A percentile compares a stretch with the other conserved stretches of the same genome.
These are phyloP conservation scores for Alternaria arborescens DNA, from an alignment of 2,329 filamentous ascomycete genomes.

Conservation along the genomic window DNA sequence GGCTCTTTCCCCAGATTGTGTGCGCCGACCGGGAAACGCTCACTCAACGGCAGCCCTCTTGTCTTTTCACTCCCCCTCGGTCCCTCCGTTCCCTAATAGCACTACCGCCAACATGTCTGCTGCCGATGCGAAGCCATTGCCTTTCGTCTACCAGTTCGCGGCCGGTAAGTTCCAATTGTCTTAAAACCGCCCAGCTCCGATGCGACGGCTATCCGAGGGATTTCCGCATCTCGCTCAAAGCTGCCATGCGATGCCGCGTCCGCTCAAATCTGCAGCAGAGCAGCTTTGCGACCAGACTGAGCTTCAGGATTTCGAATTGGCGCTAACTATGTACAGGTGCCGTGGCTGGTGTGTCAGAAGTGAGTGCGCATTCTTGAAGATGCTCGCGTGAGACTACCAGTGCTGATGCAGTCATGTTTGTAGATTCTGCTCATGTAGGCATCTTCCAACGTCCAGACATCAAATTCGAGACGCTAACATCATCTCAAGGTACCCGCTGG, in stretches of 20 bases:
- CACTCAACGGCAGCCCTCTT: constrained; percentile 23
- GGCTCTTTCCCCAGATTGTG: constrained; percentile 41
- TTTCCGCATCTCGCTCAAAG: constrained; percentile 10
- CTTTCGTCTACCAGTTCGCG: constrained; percentile 94
- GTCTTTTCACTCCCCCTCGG: constrained; percentile 18
- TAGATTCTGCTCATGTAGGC: constrained; percentile 87
- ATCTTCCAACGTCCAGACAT: not conserved
- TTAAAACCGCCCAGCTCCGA: constrained; percentile 35
- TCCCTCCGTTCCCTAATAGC: constrained; percentile 14
- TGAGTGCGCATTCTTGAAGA: constrained; percentile 58
- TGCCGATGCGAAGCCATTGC: constrained; percentile 74
- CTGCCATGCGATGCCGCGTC: not conserved
- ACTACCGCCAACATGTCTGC: constrained; percentile 53
- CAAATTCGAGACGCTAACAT: constrained; percentile 1
- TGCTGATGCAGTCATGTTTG: constrained; percentile 39
- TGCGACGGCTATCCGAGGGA: constrained; percentile 17
- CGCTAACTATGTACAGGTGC: constrained; percentile 67
- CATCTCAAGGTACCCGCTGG: constrained; percentile 87
- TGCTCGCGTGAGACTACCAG: constrained; percentile 18
- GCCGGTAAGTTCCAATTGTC: constrained; percentile 69
- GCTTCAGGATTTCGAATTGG: constrained; percentile 19
- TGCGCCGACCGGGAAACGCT: constrained; percentile 22
- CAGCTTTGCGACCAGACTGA: not conserved
- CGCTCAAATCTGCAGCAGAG: not conserved
- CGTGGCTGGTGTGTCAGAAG: constrained; percentile 97